A percentile compares a stretch with the other conserved stretches of the same genome.
Evolutionary conservation across 257 asterid species (phyloP).

Genomic region (Solanum appendiculatum): DNA sequence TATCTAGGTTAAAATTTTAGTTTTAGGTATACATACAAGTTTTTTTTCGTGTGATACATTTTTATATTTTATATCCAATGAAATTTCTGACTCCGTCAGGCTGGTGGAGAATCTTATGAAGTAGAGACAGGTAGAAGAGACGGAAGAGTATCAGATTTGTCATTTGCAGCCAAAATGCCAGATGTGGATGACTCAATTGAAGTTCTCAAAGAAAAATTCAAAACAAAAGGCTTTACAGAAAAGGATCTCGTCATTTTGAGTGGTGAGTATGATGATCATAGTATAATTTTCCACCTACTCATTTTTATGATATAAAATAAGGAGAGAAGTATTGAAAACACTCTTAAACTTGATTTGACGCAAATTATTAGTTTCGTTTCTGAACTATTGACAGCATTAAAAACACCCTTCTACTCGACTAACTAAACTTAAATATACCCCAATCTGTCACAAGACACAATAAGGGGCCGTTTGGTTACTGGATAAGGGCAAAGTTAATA

Average conservation of each 20-base stretch:
- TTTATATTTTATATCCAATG: too few relatives aligned
- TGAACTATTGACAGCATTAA: too few relatives aligned
- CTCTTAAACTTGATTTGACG: too few relatives aligned
- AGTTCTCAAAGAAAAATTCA: constrained; percentile 26
- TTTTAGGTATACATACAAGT: neutral
- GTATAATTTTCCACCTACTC: neutral
- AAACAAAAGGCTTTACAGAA: constrained; percentile 17
- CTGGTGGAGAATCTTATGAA: constrained; percentile 29
- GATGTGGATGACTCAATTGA: constrained; percentile 28
- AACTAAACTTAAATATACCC: too few relatives aligned
- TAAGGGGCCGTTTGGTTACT: too few relatives aligned
- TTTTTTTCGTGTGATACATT: neutral
- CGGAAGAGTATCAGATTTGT: constrained; percentile 16
- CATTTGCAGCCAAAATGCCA: constrained; percentile 30
- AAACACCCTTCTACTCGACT: too few relatives aligned
- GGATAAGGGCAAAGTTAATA: too few relatives aligned
- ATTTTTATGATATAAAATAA: neutral
- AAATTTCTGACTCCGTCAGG: neutral
- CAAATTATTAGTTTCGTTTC: too few relatives aligned
- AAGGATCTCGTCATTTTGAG: constrained; percentile 32
- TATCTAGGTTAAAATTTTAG: too few relatives aligned
- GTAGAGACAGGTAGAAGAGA: constrained; percentile 46
- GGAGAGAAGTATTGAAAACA: too few relatives aligned
- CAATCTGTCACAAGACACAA: too few relatives aligned
- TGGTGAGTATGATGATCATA: constrained; percentile 7